phyloP scores from a whole-genome alignment of 164 flowering plant species.

The Vitis amurensis region DNA sequence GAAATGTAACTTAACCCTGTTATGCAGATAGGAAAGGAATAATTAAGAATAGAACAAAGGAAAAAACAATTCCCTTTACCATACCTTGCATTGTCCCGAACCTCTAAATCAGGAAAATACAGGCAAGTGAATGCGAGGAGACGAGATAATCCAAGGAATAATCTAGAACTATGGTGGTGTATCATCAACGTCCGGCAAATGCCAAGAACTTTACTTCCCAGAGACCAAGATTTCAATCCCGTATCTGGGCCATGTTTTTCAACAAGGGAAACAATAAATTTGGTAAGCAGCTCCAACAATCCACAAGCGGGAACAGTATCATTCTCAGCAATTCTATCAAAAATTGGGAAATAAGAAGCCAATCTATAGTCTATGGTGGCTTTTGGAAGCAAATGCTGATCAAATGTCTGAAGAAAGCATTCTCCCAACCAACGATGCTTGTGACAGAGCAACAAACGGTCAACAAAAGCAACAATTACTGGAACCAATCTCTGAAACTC shows the following conservation, averaged over 20 bases:
- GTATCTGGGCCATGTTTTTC: slow-evolving; percentile 76
- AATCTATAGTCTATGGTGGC: slow-evolving; percentile 49
- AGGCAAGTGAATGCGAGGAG: slow-evolving; percentile 79
- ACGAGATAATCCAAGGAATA: slow-evolving; percentile 67
- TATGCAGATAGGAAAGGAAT: neutral
- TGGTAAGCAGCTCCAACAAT: slow-evolving; percentile 65
- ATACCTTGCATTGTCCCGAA: slow-evolving; percentile 97
- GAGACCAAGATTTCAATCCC: slow-evolving; percentile 79
- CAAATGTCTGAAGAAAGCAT: slow-evolving; percentile 72
- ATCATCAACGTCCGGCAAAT: slow-evolving; percentile 84
- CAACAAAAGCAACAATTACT: slow-evolving; percentile 56
- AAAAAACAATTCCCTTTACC: slow-evolving; percentile 1
- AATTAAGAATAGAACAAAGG: neutral
- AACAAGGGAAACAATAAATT: slow-evolving; percentile 58
- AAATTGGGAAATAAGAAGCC: slow-evolving; percentile 75
- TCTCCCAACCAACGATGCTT: slow-evolving; percentile 85
- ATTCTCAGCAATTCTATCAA: slow-evolving; percentile 77
- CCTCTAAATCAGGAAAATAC: slow-evolving; percentile 91
- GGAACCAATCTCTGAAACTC: slow-evolving; percentile 72
- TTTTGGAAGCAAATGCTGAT: slow-evolving; percentile 71
- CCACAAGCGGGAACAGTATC: slow-evolving; percentile 67
- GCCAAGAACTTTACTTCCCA: slow-evolving; percentile 81
- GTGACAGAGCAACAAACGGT: slow-evolving; percentile 69
- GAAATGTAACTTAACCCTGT: too few relatives aligned
- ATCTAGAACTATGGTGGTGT: slow-evolving; percentile 78